Evolutionary conservation across 306 rosid species (phyloP).

Genomic region (Boehmeria nivea): DNA sequence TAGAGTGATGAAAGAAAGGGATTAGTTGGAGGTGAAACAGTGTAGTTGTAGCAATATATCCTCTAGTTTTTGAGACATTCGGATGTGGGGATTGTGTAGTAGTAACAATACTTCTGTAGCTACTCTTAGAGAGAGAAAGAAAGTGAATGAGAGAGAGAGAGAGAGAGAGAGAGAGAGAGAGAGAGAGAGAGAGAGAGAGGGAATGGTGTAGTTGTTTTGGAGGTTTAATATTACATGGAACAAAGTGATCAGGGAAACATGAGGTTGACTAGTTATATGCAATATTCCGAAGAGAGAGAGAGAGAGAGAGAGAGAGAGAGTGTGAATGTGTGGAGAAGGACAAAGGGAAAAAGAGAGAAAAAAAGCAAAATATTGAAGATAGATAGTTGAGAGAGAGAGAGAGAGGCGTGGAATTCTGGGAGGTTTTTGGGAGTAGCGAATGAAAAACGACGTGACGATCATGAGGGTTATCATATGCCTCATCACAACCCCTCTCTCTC

Average conservation of each 20-base stretch:
- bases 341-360: conserved; percentile 29
- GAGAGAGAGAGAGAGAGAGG: neutral
- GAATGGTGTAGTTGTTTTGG: neutral
- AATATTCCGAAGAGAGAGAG: conserved; percentile 13
- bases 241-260: conserved; percentile 6
- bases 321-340: conserved; percentile 33
- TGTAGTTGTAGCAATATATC: conserved; percentile 20
- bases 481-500: conserved; percentile 35
- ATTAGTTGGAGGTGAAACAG: conserved; percentile 33
- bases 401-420: conserved; percentile 63
- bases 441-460: conserved; percentile 96
- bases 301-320: conserved; percentile 22
- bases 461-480: conserved; percentile 87
- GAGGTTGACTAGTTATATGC: conserved; percentile 6
- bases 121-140: neutral
- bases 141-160: no score
- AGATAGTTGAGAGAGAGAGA: conserved; percentile 15
- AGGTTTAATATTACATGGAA: neutral
- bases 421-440: conserved; percentile 72
- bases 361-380: conserved; percentile 41
- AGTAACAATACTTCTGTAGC: neutral
- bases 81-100: conserved; percentile 66
- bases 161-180: conserved; percentile 19
- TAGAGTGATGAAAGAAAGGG: conserved; percentile 16
- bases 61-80: conserved; percentile 36